Base-by-base conservation (phyloP, 1,284 basidiomycete species). In the Marasmius sp. region DNA sequence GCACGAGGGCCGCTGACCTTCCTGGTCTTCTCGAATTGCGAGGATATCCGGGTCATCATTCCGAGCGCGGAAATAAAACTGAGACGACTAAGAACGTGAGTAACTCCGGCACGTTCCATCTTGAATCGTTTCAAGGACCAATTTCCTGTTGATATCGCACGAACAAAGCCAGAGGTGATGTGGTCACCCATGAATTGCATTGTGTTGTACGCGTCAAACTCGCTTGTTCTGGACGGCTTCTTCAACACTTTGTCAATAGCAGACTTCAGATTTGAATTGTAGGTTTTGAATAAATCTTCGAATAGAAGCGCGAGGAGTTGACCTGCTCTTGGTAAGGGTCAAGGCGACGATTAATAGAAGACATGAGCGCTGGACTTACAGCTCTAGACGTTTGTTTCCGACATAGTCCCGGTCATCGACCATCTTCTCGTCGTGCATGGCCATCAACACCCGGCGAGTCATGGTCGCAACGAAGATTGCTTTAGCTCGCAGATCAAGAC, bases 41-140 rank as follows among this genome's bases (percentile, higher is more conserved):
- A 97, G 18, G 93, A 93, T 67, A 99, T 99, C 52, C 97, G 90
- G 9, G 97, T 99, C 98, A 99, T 99, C 97, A 99, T 99, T 39
- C 98, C 97, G 20, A 99, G 83, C 1, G 97, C 98, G 60, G 95
- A 94, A 73, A 99, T 98, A 83, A 96, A 99, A 68, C 90, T 93
- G 53, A 99, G 79, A 36, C 98, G 88, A 71, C 93, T 96, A 34
- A 99, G 86, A 62, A 99, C 98, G 74, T 99, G 97, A 4, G 97
- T 99, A 57, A 99, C 95, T 60, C 97, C 97, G 0, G 97, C 97
- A 48, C 98, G 88, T 74, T 99, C 97, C 94, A 99, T 99, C 82
- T 97, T 98, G 87, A 99, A 99, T 64, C 97, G 93, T 77, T 99
- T 99, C 60, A 99, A 81, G 27, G 94, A 95, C 97, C 97, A 99